Percentiles rank a stretch among this genome's conserved stretches.
Evolutionary conservation across 441 rosid species (phyloP).

Genomic region (Pelargonium australe): DNA sequence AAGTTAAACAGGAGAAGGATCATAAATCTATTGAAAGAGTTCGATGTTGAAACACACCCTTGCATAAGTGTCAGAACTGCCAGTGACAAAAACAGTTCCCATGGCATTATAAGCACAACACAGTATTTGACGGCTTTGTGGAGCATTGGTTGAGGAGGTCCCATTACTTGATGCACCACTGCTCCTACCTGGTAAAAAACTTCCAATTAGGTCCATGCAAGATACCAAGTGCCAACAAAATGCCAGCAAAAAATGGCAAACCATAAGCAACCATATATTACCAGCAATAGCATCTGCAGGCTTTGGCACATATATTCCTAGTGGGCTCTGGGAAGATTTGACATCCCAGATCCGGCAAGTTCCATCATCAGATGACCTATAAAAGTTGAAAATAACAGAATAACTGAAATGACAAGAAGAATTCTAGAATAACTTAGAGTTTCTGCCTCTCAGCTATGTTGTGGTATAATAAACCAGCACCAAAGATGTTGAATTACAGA

Average conservation of each 20-base stretch:
- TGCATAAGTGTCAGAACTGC: conserved; percentile 96
- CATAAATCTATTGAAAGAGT: conserved; percentile 22
- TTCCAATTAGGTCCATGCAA: background rate
- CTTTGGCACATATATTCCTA: conserved; percentile 77
- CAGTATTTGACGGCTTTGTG: conserved; percentile 72
- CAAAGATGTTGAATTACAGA: conserved; percentile 12
- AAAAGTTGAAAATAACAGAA: conserved; percentile 21
- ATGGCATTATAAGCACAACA: conserved; percentile 94
- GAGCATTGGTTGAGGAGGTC: conserved; percentile 56
- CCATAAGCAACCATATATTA: conserved; percentile 27
- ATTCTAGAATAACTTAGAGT: conserved; percentile 14
- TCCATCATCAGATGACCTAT: conserved; percentile 98
- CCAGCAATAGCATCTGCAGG: conserved; percentile 63
- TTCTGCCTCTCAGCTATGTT: conserved; percentile 18
- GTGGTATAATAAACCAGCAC: conserved; percentile 10
- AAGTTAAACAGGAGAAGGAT: conserved; percentile 2
- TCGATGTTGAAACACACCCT: conserved; percentile 53
- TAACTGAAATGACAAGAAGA: conserved; percentile 17
- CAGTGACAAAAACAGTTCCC: conserved; percentile 97
- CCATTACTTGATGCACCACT: conserved; percentile 40
- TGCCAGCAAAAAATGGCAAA: conserved; percentile 13
- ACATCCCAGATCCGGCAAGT: conserved; percentile 99
- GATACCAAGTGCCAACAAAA: conserved; percentile 1
- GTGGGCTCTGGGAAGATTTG: conserved; percentile 54
- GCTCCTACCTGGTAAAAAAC: conserved; percentile 48